Conservation (phyloP, 2,329 filamentous ascomycete species). For the Magnaporthales sp. region DNA sequence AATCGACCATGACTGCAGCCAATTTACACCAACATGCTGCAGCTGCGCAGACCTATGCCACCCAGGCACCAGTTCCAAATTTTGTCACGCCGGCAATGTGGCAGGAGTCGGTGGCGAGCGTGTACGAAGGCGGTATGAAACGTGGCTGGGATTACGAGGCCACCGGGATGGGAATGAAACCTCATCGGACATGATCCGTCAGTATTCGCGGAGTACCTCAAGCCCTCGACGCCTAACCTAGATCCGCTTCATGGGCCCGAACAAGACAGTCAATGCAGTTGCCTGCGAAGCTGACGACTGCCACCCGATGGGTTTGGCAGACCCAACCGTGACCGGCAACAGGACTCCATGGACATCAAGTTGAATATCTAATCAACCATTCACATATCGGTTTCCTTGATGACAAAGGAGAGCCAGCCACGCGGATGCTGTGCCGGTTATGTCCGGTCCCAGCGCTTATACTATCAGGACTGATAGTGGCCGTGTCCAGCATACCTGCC, state of each 20-base stretch:
- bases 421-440: not conserved
- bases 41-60: slow-evolving; percentile 42
- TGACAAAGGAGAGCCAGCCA: not conserved
- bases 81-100: slow-evolving; percentile 67
- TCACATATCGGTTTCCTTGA: not conserved
- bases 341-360: not conserved
- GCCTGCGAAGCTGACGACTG: not conserved
- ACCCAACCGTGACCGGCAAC: not conserved
- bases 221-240: not conserved
- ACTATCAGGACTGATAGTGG: not conserved
- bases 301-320: not conserved
- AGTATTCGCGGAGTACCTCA: not conserved
- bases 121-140: slow-evolving; percentile 58
- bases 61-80: slow-evolving; percentile 38
- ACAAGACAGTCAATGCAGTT: not conserved
- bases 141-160: slow-evolving; percentile 49
- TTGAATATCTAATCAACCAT: not conserved
- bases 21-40: slow-evolving; percentile 27
- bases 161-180: not conserved
- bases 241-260: not conserved
- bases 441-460: not conserved
- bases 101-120: slow-evolving; percentile 62
- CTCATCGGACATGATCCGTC: not conserved
- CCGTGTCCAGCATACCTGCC: not conserved
- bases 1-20: slow-evolving; percentile 28